Base-by-base conservation (phyloP, 441 rosid genomes). In the Metrosideros polymorpha region DNA sequence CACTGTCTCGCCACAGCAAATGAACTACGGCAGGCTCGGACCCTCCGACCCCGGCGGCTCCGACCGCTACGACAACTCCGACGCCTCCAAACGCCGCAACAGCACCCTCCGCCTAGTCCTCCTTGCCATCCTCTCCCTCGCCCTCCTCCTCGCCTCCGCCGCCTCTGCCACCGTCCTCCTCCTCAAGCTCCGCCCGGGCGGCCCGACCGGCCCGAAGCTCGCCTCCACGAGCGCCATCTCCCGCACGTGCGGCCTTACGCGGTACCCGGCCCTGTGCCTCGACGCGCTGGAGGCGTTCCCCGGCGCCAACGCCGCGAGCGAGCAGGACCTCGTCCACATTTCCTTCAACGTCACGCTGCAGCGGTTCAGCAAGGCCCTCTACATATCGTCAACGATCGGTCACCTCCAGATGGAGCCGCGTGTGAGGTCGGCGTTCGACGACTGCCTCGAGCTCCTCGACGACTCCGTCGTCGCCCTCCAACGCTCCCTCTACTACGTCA, bases 261-360 rank as follows among this genome's bases (percentile, higher is more conserved):
- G 22, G 32, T n/a, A 88, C 45, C 83, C 91, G 50, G 53, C 51
- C 55, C 96, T 97, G 71, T 97, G 99, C 84, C 91, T 93, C 82
- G 89, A 91, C 91, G 92, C 99, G 24, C 93, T 97, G 3, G 89
- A 93, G 0, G 91, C 89, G 17, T 94, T 94, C 86, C 99, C 99
- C 13, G 99, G 94, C 53, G 86, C 95, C 7, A 27, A 86, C 77
- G 85, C 90, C 39, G 98, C 98, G 47, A 87, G 57, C 87, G 97
- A 95, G 88, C 83, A 89, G 35, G 95, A 96, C 89, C 93, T 97
- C 54, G 91, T 97, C 85, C 98, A 97, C 96, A 93, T 97, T 90
- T 96, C 99, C 7, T 93, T 97, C 93, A 97, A 97, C 87, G 93
- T 95, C 89, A 96, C 99, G 82, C 94, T 96, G 39, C 98, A 92